phyloP scores from a whole-genome alignment of 2,329 filamentous ascomycete genomes.

The Colletotrichum gigasporum region DNA sequence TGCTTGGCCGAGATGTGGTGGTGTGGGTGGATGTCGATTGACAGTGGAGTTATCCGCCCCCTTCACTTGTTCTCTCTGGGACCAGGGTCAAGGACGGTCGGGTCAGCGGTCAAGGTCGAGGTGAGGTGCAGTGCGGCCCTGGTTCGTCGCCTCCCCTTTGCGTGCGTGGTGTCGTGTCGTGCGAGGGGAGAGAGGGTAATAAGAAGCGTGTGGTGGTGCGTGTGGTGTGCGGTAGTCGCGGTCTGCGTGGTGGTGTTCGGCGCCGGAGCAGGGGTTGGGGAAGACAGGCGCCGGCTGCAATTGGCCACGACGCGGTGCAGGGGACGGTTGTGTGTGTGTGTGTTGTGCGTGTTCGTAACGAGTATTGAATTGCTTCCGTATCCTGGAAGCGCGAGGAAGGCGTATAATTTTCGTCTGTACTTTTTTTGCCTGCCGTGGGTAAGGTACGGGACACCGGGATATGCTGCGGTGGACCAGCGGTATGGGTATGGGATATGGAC shows the following conservation, averaged over 20 bases:
- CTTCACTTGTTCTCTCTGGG: not conserved
- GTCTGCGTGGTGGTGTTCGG: constrained; percentile 4
- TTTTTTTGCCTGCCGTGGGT: constrained; percentile 1
- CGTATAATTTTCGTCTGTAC: not conserved
- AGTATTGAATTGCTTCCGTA: too few species aligned
- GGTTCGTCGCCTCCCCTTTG: not conserved
- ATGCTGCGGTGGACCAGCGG: not conserved
- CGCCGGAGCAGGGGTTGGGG: constrained; percentile 24
- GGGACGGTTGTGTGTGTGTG: not conserved
- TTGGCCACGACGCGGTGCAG: constrained; percentile 27
- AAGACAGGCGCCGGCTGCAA: not conserved
- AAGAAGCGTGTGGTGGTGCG: not conserved
- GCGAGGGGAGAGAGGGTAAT: constrained; percentile 4
- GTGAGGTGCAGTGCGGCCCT: too few species aligned
- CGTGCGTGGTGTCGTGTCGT: constrained; percentile 17
- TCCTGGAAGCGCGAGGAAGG: not conserved
- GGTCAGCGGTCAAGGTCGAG: not conserved
- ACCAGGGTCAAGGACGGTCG: constrained; percentile 1
- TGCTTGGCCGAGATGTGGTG: not conserved
- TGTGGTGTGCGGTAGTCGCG: constrained; percentile 9
- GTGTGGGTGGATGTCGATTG: not conserved
- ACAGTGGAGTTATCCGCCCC: constrained; percentile 1
- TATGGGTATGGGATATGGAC: too few species aligned
- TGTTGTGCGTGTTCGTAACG: not conserved
- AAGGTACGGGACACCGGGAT: not conserved